A percentile compares a stretch with the other conserved stretches of the same genome.
Evolutionary conservation across 257 asterid genomes (phyloP).

Genomic region (Solanum virginianum): DNA sequence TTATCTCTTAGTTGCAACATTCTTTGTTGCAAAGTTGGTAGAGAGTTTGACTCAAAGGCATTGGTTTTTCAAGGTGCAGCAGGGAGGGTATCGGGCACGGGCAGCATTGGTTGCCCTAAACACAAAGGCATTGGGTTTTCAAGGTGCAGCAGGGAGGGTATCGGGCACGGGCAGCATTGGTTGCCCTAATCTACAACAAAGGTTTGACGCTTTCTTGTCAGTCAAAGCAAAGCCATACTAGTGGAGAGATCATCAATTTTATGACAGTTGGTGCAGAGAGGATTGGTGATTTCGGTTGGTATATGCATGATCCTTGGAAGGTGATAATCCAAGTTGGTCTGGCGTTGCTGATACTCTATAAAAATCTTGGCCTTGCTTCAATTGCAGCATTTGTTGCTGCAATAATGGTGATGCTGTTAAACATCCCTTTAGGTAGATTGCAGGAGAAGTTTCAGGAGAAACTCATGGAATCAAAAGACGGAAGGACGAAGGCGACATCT

Average conservation of each 20-base stretch:
- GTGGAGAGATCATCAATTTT: conserved; percentile 74
- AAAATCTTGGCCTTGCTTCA: conserved; percentile 70
- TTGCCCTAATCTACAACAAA: conserved; percentile 58
- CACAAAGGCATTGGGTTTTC: conserved; percentile 70
- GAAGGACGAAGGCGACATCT: conserved; percentile 82
- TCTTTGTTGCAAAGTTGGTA: conserved; percentile 50
- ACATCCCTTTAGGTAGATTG: conserved; percentile 55
- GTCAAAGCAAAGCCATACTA: conserved; percentile 61
- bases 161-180: conserved; percentile 73
- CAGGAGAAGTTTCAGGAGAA: conserved; percentile 58
- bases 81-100: conserved; percentile 70
- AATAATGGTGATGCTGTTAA: conserved; percentile 56
- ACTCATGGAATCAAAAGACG: conserved; percentile 73
- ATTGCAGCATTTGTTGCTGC: conserved; percentile 51
- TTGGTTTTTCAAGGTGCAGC: conserved; percentile 62
- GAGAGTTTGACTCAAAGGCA: conserved; percentile 71
- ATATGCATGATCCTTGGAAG: conserved; percentile 83
- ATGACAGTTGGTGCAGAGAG: conserved; percentile 90
- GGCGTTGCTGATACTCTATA: conserved; percentile 54
- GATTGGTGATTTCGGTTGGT: conserved; percentile 77
- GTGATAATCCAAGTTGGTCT: conserved; percentile 46
- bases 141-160: conserved; percentile 67
- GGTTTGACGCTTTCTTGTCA: conserved; percentile 62
- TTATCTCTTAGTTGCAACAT: conserved; percentile 36
- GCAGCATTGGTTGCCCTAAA: conserved; percentile 67